Percentiles rank a stretch among this genome's conserved stretches.
These are phyloP conservation scores for Chlamydomonas sphaeroides DNA, from an alignment of 139 green algal genomes.

Conservation along the genomic window DNA sequence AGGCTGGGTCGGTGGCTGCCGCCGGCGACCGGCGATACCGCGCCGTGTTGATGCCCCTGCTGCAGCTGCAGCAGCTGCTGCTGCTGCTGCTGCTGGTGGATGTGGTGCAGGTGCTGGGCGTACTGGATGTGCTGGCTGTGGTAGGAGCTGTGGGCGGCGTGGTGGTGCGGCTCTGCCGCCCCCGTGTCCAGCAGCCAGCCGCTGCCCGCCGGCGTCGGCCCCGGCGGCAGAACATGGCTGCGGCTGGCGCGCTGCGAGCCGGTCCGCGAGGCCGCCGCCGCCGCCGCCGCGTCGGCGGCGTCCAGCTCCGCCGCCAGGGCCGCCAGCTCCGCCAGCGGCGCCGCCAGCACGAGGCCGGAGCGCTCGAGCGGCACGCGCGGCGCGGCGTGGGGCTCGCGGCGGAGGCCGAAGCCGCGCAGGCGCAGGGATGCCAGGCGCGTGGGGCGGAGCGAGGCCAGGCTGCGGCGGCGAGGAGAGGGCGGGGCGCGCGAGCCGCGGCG, in stretches of 20 bases:
- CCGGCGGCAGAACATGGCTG: background rate
- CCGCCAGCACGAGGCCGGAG: background rate
- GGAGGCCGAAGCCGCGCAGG: slow-evolving; percentile 15
- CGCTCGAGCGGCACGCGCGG: slow-evolving; percentile 22
- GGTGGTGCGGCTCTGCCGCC: no score
- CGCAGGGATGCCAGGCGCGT: background rate
- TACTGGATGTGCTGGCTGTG: no score
- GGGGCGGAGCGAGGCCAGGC: background rate
- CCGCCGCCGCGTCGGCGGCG: background rate
- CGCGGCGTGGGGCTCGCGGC: background rate
- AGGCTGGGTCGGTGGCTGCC: no score
- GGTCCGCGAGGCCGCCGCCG: background rate
- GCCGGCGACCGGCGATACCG: no score
- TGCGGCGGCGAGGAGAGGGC: background rate
- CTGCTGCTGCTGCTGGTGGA: background rate
- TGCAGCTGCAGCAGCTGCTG: background rate
- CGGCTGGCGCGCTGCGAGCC: no score
- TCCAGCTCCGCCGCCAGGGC: background rate
- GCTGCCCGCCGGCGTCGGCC: no score
- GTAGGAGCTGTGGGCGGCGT: no score
- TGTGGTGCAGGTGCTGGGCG: no score
- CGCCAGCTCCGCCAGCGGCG: slow-evolving; percentile 1
- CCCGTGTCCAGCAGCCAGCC: no score
- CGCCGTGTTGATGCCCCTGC: no score
- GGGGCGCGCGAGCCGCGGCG: no score